phyloP scores from a whole-genome alignment of 177 flowering plant genomes.

The Vitis hybrid region DNA sequence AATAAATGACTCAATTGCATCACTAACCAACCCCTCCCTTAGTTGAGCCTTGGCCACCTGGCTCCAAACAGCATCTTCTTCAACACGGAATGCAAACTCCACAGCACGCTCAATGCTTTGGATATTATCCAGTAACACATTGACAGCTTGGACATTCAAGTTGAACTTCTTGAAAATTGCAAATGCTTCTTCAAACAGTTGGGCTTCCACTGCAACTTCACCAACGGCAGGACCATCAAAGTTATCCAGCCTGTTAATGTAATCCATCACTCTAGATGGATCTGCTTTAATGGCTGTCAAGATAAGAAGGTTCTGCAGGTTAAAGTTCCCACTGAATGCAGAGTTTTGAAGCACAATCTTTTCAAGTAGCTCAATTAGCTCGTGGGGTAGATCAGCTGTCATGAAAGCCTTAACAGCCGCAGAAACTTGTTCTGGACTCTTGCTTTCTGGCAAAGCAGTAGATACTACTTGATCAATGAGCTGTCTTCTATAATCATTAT shows the following conservation, averaged over 20 bases:
- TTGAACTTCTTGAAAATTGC: conserved; percentile 98
- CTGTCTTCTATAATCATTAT: conserved; percentile 86
- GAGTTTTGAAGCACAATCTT: conserved; percentile 99
- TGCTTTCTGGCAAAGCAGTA: conserved; percentile 99
- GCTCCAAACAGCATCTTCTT: conserved; percentile 99
- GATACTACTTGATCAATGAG: conserved; percentile 99
- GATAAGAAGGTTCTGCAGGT: conserved; percentile 89
- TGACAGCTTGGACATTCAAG: conserved; percentile 95
- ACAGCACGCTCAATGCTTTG: conserved; percentile 90
- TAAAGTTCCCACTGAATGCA: conserved; percentile 98
- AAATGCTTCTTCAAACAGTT: conserved; percentile 91
- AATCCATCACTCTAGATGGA: conserved; percentile 97
- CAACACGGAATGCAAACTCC: conserved; percentile 98
- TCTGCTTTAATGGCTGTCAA: conserved; percentile 95
- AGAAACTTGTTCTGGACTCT: conserved; percentile 99
- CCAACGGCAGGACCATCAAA: conserved; percentile 99
- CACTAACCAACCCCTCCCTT: conserved; percentile 90
- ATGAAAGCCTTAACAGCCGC: conserved; percentile 99
- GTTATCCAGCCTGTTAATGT: conserved; percentile 88
- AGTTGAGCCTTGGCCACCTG: conserved; percentile 99
- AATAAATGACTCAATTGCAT: conserved; percentile 98
- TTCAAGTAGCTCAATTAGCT: conserved; percentile 95
- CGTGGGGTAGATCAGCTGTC: conserved; percentile 99
- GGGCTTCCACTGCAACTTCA: conserved; percentile 98
- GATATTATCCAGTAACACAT: conserved; percentile 89